phyloP scores from a whole-genome alignment of 164 flowering plant species.

The Malania oleifera region DNA sequence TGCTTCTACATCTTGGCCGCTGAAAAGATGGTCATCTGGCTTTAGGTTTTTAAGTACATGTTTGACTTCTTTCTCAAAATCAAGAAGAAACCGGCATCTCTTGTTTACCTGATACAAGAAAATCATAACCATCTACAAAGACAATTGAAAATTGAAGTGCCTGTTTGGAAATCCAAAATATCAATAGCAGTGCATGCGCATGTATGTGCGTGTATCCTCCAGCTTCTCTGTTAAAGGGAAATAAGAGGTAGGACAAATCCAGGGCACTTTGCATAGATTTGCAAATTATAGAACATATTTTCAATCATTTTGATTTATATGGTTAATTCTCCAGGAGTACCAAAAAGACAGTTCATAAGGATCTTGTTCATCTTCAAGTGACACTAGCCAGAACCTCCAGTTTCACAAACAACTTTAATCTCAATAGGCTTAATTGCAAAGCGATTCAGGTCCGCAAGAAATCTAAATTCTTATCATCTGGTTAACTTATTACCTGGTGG shows the following conservation, averaged over 20 bases:
- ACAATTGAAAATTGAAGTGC: neutral
- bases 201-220: neutral
- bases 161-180: neutral
- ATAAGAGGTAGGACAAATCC: neutral
- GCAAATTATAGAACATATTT: neutral
- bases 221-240: neutral
- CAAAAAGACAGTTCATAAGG: neutral
- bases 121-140: neutral
- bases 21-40: slow-evolving; percentile 64
- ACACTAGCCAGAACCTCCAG: neutral
- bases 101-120: slow-evolving; percentile 64
- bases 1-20: slow-evolving; percentile 72
- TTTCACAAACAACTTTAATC: neutral
- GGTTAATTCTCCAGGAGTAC: neutral
- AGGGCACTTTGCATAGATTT: neutral
- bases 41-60: slow-evolving; percentile 36
- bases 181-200: neutral
- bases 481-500: slow-evolving; percentile 56
- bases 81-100: slow-evolving; percentile 90
- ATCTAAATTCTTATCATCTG: neutral
- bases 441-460: neutral
- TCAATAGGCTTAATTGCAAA: neutral
- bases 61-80: slow-evolving; percentile 66
- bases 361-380: neutral
- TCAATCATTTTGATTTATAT: neutral